These are phyloP conservation scores for Trichophyton simii DNA, from an alignment of 2,329 filamentous ascomycete genomes.

Conservation along the genomic window DNA sequence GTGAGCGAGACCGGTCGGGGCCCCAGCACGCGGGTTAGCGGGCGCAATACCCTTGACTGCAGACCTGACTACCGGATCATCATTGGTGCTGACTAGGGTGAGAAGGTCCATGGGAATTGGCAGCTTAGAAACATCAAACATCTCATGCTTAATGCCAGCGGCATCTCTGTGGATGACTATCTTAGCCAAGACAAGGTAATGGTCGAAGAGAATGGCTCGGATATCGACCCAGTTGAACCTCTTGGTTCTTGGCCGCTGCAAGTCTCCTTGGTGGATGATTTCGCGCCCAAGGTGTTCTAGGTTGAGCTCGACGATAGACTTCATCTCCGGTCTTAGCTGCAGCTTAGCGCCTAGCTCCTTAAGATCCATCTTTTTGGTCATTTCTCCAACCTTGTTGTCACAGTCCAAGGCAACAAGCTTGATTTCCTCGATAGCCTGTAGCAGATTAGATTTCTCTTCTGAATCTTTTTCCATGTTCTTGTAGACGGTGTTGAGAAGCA, in stretches of 20 bases:
- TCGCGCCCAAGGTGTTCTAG: conserved; percentile 88
- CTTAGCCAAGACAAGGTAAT: conserved; percentile 91
- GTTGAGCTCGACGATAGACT: conserved; percentile 68
- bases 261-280: conserved; percentile 74
- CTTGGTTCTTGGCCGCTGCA: conserved; percentile 78
- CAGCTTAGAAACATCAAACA: conserved; percentile 86
- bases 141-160: conserved; percentile 60
- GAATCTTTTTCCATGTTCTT: conserved; percentile 73
- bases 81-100: conserved; percentile 81
- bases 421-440: conserved; percentile 80
- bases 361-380: conserved; percentile 79
- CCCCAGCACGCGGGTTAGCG: conserved; percentile 37
- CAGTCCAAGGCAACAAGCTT: conserved; percentile 80
- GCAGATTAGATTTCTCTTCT: conserved; percentile 78
- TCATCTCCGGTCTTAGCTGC: conserved; percentile 74
- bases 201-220: conserved; percentile 86
- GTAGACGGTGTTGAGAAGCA: conserved; percentile 70
- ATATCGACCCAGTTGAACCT: conserved; percentile 90
- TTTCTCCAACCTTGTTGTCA: conserved; percentile 82
- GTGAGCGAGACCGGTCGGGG: conserved; percentile 50
- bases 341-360: conserved; percentile 74
- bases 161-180: conserved; percentile 54
- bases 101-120: conserved; percentile 94
- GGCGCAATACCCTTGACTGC: conserved; percentile 58
- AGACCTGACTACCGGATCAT: conserved; percentile 76